Percentiles rank a stretch among this genome's conserved stretches.
These are phyloP conservation scores for Isatis lusitanica DNA, from an alignment of 441 rosid species.

Conservation along the genomic window DNA sequence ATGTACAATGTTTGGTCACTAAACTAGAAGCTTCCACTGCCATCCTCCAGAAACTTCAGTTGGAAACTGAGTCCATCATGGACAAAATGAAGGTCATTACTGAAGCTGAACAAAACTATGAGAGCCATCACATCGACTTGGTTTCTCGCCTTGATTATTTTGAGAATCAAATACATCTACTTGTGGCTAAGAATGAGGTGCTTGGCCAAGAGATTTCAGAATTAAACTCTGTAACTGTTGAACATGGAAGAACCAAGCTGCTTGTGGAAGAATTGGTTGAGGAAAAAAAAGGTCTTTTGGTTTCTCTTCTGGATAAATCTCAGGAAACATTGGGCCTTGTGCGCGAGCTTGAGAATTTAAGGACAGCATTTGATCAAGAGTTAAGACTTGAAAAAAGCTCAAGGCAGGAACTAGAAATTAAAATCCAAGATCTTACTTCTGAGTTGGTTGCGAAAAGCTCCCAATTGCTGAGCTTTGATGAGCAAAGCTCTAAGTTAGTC, in stretches of 20 bases:
- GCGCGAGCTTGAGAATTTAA: constrained; percentile 52
- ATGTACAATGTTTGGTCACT: constrained; percentile 43
- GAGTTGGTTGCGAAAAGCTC: constrained; percentile 56
- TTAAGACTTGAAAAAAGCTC: constrained; percentile 56
- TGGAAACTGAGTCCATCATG: constrained; percentile 58
- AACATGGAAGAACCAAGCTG: constrained; percentile 59
- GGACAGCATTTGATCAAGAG: constrained; percentile 52
- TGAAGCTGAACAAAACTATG: constrained; percentile 59
- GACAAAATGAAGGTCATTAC: constrained; percentile 53
- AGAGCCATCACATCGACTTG: constrained; percentile 49
- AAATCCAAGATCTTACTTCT: constrained; percentile 56
- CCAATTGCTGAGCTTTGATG: constrained; percentile 53
- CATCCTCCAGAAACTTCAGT: constrained; percentile 63
- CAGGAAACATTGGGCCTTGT: constrained; percentile 53
- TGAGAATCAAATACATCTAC: constrained; percentile 60
- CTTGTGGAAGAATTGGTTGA: constrained; percentile 53
- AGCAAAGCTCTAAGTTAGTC: constrained; percentile 59
- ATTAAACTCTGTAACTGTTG: constrained; percentile 52
- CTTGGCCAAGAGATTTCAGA: constrained; percentile 59
- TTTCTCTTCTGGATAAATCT: constrained; percentile 54
- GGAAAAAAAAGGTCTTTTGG: constrained; percentile 58
- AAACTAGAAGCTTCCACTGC: constrained; percentile 55
- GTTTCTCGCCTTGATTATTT: constrained; percentile 58
- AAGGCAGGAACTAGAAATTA: constrained; percentile 51
- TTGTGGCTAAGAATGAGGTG: constrained; percentile 56